A percentile compares a stretch with the other conserved stretches of the same genome.
Conservation (phyloP, 2,329 filamentous ascomycete species). For the Onygenales sp. region DNA sequence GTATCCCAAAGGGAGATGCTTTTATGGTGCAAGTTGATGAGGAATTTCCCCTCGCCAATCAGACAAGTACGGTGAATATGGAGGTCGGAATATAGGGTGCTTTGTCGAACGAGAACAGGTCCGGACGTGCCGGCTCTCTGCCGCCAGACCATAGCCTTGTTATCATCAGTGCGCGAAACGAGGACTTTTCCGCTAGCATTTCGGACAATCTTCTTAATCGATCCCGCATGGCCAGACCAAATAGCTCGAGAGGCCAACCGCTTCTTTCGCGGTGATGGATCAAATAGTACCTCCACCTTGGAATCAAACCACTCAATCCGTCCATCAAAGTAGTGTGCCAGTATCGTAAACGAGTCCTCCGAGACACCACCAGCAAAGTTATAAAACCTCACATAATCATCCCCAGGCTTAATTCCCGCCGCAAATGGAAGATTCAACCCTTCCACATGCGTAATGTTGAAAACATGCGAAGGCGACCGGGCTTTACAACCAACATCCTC, state of each 20-base stretch:
- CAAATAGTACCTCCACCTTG: conserved; percentile 69
- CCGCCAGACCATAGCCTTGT: conserved; percentile 76
- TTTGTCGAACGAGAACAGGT: conserved; percentile 55
- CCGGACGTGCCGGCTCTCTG: conserved; percentile 47
- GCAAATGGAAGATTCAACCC: conserved; percentile 38
- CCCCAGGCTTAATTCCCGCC: conserved; percentile 17
- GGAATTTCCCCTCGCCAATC: conserved; percentile 65
- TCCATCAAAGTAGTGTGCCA: conserved; percentile 80
- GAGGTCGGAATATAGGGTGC: conserved; percentile 55
- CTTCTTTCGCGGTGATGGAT: conserved; percentile 52
- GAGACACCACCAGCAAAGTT: conserved; percentile 58
- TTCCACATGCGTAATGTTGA: conserved; percentile 74
- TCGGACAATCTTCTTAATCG: conserved; percentile 77
- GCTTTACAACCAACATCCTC: conserved; percentile 71
- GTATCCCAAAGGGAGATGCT: conserved; percentile 74
- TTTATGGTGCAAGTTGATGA: conserved; percentile 67
- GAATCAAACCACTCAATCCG: conserved; percentile 73
- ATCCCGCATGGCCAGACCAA: conserved; percentile 75
- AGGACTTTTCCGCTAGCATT: conserved; percentile 73
- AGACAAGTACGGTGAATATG: conserved; percentile 75
- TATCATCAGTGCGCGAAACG: conserved; percentile 67
- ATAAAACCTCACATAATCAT: conserved; percentile 59
- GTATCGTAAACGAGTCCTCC: conserved; percentile 57
- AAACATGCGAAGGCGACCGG: conserved; percentile 59
- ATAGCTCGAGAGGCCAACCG: conserved; percentile 55